Evolutionary conservation across 768 basidiomycete species (phyloP), one percentile per base, ranked within the genome.

Genomic region (Macrolepiota dolichaula): DNA sequence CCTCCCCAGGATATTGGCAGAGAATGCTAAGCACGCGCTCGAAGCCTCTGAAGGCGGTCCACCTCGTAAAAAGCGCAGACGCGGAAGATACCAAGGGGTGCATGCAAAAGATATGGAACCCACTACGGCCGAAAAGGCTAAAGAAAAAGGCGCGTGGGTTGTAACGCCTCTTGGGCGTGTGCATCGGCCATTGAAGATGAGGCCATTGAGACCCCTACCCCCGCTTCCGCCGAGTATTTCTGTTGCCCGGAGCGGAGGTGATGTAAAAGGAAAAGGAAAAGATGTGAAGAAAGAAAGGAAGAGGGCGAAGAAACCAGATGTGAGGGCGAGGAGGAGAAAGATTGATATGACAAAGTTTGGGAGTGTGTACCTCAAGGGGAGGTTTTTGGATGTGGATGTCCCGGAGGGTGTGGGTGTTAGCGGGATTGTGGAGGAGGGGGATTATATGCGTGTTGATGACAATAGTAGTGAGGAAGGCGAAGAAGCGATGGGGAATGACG

Each of bases 321-420:
- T 72, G 9, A 79, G 91, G 17, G 85, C 91, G 1, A 76, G 88
- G 62, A 74, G 82, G 61, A 77, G 78, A 61, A 85, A 79, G 49
- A 92, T 94, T 65, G 91, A 94, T 67, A 86, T 91, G 65, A 81
- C 83, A 15, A 79, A 80, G 53, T 93, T 85, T 79, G 88, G 85
- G 24, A 87, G 89, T 46, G 77, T 78, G 17, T 86, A 91, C 70
- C 66, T 92, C 66, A 89, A 83, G 60, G 92, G 90, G 2, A 72
- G 82, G 24, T 88, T 91, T 71, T 67, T 92, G 66, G 87, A 85
- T 37, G 66, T 74, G 35, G 75, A 75, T 40, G 68, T 72, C 22
- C 71, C 62, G 29, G 61, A 46, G 4, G 66, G 69, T 51, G 70
- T 61, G 15, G 67, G 63, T 44, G 29, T 32, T 32, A 51, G 61